phyloP scores from a whole-genome alignment of 2,329 filamentous ascomycete genomes.

The Ambrosiella xylebori region DNA sequence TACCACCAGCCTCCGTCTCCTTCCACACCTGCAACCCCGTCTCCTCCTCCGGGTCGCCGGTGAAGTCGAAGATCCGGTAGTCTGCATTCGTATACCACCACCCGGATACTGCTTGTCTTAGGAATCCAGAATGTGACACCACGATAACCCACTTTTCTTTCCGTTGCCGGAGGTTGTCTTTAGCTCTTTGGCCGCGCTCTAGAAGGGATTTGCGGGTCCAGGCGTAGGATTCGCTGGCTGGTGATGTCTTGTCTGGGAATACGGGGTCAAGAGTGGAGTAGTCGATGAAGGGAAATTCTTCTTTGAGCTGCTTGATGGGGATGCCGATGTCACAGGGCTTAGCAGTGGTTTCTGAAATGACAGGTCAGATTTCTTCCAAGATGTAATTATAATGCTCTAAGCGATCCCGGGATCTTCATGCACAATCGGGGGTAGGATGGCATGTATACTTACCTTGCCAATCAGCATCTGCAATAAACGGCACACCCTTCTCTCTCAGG shows the following conservation, averaged over 20 bases:
- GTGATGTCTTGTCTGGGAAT: slow-evolving; percentile 44
- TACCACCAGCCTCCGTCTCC: slow-evolving; percentile 20
- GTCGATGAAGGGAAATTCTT: slow-evolving; percentile 38
- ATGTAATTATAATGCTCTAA: not conserved
- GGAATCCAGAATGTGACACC: slow-evolving; percentile 47
- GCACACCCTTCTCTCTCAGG: slow-evolving; percentile 36
- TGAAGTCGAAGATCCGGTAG: slow-evolving; percentile 44
- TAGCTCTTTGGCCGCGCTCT: slow-evolving; percentile 32
- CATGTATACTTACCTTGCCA: slow-evolving; percentile 39
- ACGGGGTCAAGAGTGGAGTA: slow-evolving; percentile 39
- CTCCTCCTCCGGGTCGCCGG: slow-evolving; percentile 13
- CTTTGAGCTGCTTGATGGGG: slow-evolving; percentile 24
- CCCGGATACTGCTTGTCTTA: slow-evolving; percentile 39
- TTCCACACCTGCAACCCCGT: slow-evolving; percentile 29
- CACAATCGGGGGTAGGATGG: not conserved
- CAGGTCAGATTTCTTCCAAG: not conserved
- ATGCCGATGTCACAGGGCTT: slow-evolving; percentile 47
- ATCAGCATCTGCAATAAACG: slow-evolving; percentile 38
- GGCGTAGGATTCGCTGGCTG: slow-evolving; percentile 29
- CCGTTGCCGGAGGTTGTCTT: slow-evolving; percentile 32
- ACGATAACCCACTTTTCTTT: slow-evolving; percentile 46
- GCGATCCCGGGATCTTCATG: not conserved
- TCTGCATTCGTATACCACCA: slow-evolving; percentile 44
- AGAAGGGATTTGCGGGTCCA: slow-evolving; percentile 36
- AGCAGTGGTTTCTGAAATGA: slow-evolving; percentile 30